Evolutionary conservation across 176 grass and related monocot species (phyloP).

Genomic region (Paspalum notatum): DNA sequence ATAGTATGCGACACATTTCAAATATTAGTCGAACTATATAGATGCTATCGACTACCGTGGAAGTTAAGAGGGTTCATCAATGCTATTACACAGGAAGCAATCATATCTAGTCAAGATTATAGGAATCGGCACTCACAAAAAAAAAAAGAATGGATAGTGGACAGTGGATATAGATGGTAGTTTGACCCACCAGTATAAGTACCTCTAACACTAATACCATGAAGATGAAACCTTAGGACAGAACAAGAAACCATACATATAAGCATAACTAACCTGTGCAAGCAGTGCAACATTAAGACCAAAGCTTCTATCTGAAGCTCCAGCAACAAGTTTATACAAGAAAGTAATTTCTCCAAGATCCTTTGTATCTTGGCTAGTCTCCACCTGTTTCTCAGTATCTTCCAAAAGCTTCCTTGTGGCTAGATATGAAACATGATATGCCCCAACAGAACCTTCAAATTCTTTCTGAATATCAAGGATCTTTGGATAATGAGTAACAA

Average conservation of each 20-base stretch:
- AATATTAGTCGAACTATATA: not conserved
- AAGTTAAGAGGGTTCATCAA: slow-evolving; percentile 16
- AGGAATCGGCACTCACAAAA: not conserved
- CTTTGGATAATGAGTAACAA: slow-evolving; percentile 94
- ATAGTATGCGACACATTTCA: not conserved
- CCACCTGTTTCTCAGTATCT: slow-evolving; percentile 42
- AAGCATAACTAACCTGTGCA: slow-evolving; percentile 76
- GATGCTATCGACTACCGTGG: not conserved
- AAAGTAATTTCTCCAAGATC: slow-evolving; percentile 80
- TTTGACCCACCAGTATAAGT: not conserved
- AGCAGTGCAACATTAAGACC: slow-evolving; percentile 92
- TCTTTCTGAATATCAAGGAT: slow-evolving; percentile 90
- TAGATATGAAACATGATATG: slow-evolving; percentile 86
- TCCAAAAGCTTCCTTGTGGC: slow-evolving; percentile 49
- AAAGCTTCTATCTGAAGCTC: slow-evolving; percentile 94
- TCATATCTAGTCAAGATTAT: not conserved
- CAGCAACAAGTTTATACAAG: slow-evolving; percentile 88
- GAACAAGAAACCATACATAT: slow-evolving; percentile 5
- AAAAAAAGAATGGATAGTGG: not conserved
- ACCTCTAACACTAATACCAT: not conserved
- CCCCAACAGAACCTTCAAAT: slow-evolving; percentile 76
- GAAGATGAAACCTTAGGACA: not conserved
- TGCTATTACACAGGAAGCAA: not conserved
- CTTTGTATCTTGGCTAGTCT: slow-evolving; percentile 26
- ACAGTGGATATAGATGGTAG: slow-evolving; percentile 3